phyloP scores from a whole-genome alignment of 805 yeast genomes.

The Maudiozyma bulderi region DNA sequence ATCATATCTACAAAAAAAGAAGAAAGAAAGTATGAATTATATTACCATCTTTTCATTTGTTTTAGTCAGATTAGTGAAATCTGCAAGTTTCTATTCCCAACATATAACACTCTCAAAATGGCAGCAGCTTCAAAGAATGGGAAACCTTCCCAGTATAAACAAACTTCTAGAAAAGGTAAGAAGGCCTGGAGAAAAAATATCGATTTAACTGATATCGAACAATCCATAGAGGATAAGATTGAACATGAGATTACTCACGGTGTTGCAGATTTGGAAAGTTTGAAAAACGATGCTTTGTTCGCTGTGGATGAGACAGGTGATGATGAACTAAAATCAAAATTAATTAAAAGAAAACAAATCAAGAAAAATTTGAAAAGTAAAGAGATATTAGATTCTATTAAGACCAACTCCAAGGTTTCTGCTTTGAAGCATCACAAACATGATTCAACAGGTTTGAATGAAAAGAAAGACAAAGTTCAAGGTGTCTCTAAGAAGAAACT shows the following conservation, averaged over 20 bases:
- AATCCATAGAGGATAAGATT: constrained; percentile 55
- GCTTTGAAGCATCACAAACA: constrained; percentile 37
- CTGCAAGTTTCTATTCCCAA: neutral
- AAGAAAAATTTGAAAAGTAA: constrained; percentile 44
- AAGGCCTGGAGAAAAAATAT: constrained; percentile 94
- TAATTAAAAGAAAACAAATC: constrained; percentile 30
- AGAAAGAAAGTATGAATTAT: neutral
- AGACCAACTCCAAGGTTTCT: constrained; percentile 60
- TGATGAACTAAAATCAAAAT: constrained; percentile 33
- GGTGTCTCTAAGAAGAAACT: constrained; percentile 59
- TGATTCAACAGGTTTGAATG: constrained; percentile 28
- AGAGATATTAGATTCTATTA: constrained; percentile 57
- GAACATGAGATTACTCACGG: constrained; percentile 41
- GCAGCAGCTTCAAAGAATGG: constrained; percentile 3
- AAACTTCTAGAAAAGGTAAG: constrained; percentile 85
- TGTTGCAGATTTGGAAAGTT: constrained; percentile 16
- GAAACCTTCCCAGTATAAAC: constrained; percentile 53
- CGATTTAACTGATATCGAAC: constrained; percentile 71
- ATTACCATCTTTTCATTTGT: no score
- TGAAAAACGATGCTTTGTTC: constrained; percentile 24
- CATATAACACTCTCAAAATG: neutral
- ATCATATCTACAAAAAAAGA: neutral
- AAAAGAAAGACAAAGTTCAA: constrained; percentile 36
- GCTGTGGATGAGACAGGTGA: constrained; percentile 63
- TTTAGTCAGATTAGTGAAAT: no score